These are phyloP conservation scores for Aspergillus sp. DNA, from an alignment of 2,329 filamentous ascomycete genomes.

Conservation along the genomic window DNA sequence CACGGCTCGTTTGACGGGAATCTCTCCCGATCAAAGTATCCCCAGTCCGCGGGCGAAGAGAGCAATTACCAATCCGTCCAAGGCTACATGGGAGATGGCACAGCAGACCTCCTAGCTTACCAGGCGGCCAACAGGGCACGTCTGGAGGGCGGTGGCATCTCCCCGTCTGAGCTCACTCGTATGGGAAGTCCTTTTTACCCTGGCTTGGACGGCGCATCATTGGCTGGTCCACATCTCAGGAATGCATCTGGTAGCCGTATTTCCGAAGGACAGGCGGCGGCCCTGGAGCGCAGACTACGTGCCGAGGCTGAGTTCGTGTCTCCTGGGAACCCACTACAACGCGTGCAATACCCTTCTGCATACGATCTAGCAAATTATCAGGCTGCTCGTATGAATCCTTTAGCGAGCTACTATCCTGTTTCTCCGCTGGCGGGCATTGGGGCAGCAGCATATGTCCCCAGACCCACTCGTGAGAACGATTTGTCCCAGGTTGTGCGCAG, in stretches of 20 bases:
- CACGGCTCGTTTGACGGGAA: slow-evolving; percentile 42
- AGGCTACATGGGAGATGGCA: slow-evolving; percentile 20
- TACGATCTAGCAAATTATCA: slow-evolving; percentile 31
- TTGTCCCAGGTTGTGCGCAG: slow-evolving; percentile 60
- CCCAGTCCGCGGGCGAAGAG: slow-evolving; percentile 21
- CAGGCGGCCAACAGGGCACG: slow-evolving; percentile 32
- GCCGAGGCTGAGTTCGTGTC: slow-evolving; percentile 34
- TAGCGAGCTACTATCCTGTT: slow-evolving; percentile 33
- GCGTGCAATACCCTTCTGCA: slow-evolving; percentile 23
- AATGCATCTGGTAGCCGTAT: slow-evolving; percentile 39
- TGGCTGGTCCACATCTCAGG: slow-evolving; percentile 32
- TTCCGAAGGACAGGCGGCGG: slow-evolving; percentile 37
- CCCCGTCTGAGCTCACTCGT: slow-evolving; percentile 43
- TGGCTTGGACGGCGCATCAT: slow-evolving; percentile 38
- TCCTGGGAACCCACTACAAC: slow-evolving; percentile 20
- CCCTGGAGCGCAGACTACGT: slow-evolving; percentile 45
- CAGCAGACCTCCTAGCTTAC: slow-evolving; percentile 27
- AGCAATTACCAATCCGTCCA: slow-evolving; percentile 20
- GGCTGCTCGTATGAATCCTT: slow-evolving; percentile 24
- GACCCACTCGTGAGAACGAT: slow-evolving; percentile 52
- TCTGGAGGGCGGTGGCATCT: slow-evolving; percentile 39
- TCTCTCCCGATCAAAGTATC: slow-evolving; percentile 38
- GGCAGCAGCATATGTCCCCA: slow-evolving; percentile 31
- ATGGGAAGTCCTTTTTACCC: slow-evolving; percentile 42
- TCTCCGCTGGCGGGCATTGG: slow-evolving; percentile 24